A percentile compares a stretch with the other conserved stretches of the same genome.
Evolutionary conservation across 305 asterid genomes (phyloP).

Genomic region (Galium porrigens): DNA sequence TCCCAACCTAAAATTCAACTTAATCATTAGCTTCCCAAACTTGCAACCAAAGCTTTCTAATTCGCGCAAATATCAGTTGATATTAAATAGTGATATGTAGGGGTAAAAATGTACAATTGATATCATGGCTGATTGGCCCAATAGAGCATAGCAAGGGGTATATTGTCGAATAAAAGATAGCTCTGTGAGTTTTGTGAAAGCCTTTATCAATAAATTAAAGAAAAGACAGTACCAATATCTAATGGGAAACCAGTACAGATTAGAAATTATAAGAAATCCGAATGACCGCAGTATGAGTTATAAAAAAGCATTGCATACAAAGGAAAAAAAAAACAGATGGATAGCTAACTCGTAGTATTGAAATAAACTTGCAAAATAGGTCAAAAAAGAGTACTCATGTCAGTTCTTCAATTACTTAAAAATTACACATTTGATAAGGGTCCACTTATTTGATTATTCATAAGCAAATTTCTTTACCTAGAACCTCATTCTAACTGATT

Average conservation of each 20-base stretch:
- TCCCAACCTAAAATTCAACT: conserved; percentile 55
- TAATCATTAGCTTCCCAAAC: not conserved
- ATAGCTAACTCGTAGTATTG: not conserved
- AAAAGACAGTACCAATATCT: not conserved
- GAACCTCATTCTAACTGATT: not conserved
- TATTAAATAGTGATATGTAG: not conserved
- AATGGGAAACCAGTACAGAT: not conserved
- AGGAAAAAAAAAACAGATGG: not conserved
- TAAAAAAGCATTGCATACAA: not conserved
- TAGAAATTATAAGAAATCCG: not conserved
- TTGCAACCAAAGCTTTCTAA: not conserved
- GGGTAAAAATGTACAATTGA: not conserved
- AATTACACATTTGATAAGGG: no score
- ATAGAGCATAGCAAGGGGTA: not conserved
- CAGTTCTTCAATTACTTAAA: no score
- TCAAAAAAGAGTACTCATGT: not conserved
- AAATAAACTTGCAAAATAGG: not conserved
- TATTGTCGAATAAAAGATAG: not conserved
- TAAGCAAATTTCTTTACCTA: not conserved
- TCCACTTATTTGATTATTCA: not conserved
- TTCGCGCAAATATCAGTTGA: not conserved
- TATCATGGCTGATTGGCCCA: not conserved
- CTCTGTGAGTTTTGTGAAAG: not conserved
- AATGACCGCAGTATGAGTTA: not conserved
- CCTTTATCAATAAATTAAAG: not conserved